Base-by-base conservation (phyloP, 2,329 filamentous ascomycete genomes). In the Trichoderma gracile region DNA sequence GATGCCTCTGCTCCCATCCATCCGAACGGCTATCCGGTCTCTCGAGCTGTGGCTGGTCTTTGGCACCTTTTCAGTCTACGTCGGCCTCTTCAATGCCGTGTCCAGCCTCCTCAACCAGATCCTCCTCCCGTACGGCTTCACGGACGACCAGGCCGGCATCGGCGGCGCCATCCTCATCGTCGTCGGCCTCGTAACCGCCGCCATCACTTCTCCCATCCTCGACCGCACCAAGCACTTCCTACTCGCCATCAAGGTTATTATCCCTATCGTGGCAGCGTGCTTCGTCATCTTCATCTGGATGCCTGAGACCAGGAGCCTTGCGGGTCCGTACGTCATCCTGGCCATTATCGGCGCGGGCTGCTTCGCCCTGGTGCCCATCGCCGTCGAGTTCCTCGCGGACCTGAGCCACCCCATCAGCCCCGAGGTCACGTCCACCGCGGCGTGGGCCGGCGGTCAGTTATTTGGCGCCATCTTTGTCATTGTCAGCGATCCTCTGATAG, bases 81-180 rank as follows among this genome's bases (percentile, higher is more conserved):
- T 97, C 67, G 93, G 90, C 71, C 89, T 95, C 79, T 99, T 99
- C 87, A 98, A 98, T 82, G 90, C 90, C 69, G 81, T 93, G 69
- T 96, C 93, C 56, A 90, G 90, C 1, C 85, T 98, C 1, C 83
- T 98, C 10, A 96, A 94, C 79, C 94, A 97, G 74, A 91, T 98
- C 74, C 85, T 98, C 68, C 81, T 86, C 45, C 95, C 95, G 0
- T 94, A 97, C 78, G 90, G 87, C 71, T 96, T 92, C 83, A 84
- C 80, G 65, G 90, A 96, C 74, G 89, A 89, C 68, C 84, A 97
- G 63, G 91, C 94, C 23, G 95, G 95, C 40, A 93, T 98, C 71
- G 92, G 89, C 12, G 95, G 95, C 68, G 95, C 91, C 0, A 77
- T 98, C 9, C 84, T 98, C 40, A 98, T 98, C 73, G 82, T 97